Evolutionary conservation across 306 rosid species (phyloP).

Genomic region (Sphenostylis stenocarpa): DNA sequence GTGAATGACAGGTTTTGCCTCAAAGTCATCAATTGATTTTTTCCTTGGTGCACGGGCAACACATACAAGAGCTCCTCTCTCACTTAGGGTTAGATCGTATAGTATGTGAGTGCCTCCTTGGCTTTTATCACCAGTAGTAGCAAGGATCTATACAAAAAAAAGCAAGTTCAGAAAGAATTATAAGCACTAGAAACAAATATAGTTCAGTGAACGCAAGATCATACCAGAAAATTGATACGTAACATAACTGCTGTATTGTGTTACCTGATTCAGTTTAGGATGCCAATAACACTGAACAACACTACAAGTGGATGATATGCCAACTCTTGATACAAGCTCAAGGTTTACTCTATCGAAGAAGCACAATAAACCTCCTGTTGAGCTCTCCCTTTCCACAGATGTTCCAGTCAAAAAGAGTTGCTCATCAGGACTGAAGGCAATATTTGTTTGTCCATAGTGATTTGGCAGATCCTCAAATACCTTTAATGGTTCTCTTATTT

Average conservation of each 20-base stretch:
- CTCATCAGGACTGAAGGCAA: slow-evolving; percentile 88
- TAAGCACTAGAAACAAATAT: slow-evolving; percentile 29
- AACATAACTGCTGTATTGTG: slow-evolving; percentile 12
- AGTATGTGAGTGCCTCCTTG: slow-evolving; percentile 92
- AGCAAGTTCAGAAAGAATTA: slow-evolving; percentile 19
- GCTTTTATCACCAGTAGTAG: slow-evolving; percentile 82
- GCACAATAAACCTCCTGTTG: slow-evolving; percentile 82
- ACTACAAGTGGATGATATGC: slow-evolving; percentile 84
- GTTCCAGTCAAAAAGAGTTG: slow-evolving; percentile 91
- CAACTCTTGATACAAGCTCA: slow-evolving; percentile 84
- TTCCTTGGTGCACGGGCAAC: slow-evolving; percentile 95
- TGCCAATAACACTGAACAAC: slow-evolving; percentile 95
- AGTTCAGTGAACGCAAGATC: slow-evolving; percentile 16
- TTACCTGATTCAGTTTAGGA: slow-evolving; percentile 93
- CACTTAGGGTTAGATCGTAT: slow-evolving; percentile 84
- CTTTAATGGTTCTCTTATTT: slow-evolving; percentile 70
- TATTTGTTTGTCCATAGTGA: slow-evolving; percentile 88
- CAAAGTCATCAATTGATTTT: slow-evolving; percentile 87
- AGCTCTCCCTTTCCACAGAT: slow-evolving; percentile 82
- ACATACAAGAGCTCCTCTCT: slow-evolving; percentile 97
- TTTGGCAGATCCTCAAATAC: slow-evolving; percentile 80
- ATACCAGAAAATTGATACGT: slow-evolving; percentile 7
- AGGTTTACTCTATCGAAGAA: slow-evolving; percentile 76
- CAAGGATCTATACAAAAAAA: slow-evolving; percentile 62
- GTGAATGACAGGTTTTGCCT: slow-evolving; percentile 84